Evolutionary conservation across 306 rosid species (phyloP).

Genomic region (Cucumis melo): DNA sequence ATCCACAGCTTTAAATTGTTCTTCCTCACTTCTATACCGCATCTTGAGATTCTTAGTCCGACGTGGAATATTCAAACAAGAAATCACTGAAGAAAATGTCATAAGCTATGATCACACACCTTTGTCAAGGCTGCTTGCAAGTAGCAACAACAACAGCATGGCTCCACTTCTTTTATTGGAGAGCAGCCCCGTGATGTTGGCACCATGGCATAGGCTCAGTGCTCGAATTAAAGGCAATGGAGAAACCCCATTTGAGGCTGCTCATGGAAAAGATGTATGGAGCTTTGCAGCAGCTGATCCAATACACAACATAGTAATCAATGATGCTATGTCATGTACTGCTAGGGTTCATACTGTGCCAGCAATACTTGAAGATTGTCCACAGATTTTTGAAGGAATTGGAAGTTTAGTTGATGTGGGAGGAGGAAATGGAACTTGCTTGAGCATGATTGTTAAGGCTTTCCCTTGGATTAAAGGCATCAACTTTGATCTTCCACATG

Average conservation of each 20-base stretch:
- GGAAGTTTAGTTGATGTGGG: slow-evolving; percentile 57
- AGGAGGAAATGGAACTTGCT: slow-evolving; percentile 49
- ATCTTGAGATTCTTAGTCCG: slow-evolving; percentile 38
- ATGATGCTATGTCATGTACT: slow-evolving; percentile 54
- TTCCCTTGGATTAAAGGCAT: slow-evolving; percentile 34
- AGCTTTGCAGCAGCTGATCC: slow-evolving; percentile 15
- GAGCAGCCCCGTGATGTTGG: slow-evolving; percentile 16
- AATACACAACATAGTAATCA: slow-evolving; percentile 25
- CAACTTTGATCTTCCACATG: slow-evolving; percentile 66
- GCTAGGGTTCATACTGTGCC: slow-evolving; percentile 20
- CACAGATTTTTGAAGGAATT: slow-evolving; percentile 32
- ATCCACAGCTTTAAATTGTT: slow-evolving; percentile 30
- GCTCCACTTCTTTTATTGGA: slow-evolving; percentile 9
- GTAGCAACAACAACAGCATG: slow-evolving; percentile 11
- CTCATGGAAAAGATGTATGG: slow-evolving; percentile 45
- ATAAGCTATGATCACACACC: slow-evolving; percentile 17
- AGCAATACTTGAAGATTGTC: slow-evolving; percentile 17
- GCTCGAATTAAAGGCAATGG: not conserved
- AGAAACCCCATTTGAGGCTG: slow-evolving; percentile 18
- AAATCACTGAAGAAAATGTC: not conserved
- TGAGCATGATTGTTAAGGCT: slow-evolving; percentile 17
- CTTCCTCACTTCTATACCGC: slow-evolving; percentile 13
- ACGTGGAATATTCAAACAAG: slow-evolving; percentile 29
- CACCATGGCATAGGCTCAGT: slow-evolving; percentile 23
- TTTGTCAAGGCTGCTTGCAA: slow-evolving; percentile 10